Evolutionary conservation across 306 rosid species (phyloP).

Genomic region (Cucurbita pepo): DNA sequence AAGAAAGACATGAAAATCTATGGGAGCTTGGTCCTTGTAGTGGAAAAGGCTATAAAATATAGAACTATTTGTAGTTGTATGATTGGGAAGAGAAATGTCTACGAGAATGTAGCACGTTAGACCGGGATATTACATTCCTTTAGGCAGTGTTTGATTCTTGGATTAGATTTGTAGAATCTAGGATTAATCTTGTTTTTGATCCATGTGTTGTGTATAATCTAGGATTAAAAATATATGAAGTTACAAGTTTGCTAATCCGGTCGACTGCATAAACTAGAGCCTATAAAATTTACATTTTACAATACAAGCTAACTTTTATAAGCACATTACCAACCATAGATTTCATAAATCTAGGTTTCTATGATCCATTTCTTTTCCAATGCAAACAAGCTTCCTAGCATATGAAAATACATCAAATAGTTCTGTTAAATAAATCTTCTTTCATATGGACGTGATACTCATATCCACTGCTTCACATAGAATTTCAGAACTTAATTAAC

Average conservation of each 20-base stretch:
- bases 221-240: not conserved
- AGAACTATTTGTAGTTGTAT: not conserved
- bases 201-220: too few species aligned
- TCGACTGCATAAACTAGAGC: not conserved
- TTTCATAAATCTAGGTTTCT: not conserved
- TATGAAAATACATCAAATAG: not conserved
- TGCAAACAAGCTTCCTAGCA: not conserved
- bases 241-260: not conserved
- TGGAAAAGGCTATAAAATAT: not conserved
- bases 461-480: not conserved
- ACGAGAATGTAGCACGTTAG: not conserved
- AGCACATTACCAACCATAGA: not conserved
- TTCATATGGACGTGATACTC: not conserved
- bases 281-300: not conserved
- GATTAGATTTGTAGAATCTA: not conserved
- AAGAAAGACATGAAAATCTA: not conserved
- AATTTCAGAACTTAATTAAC: not conserved
- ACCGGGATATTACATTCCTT: not conserved
- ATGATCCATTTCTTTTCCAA: not conserved
- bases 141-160: not conserved
- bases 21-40: not conserved
- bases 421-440: not conserved
- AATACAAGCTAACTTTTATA: not conserved
- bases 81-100: not conserved
- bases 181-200: not conserved